phyloP scores from a whole-genome alignment of 2,329 filamentous ascomycete species.

The Cercospora sesami region DNA sequence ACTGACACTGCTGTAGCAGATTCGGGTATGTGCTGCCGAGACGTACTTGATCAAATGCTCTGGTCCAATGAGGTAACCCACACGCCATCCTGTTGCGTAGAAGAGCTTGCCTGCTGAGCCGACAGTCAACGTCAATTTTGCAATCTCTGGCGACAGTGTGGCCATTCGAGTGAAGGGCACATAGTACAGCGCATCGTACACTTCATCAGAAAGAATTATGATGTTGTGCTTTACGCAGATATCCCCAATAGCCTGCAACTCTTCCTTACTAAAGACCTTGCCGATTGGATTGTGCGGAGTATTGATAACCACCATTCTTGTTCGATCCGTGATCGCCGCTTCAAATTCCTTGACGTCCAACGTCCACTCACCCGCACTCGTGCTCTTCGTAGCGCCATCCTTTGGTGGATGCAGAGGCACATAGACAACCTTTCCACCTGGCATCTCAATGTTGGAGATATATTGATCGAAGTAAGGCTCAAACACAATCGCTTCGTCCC shows the following conservation, averaged over 20 bases:
- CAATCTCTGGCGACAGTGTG: slow-evolving; percentile 86
- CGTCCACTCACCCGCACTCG: slow-evolving; percentile 83
- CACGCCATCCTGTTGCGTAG: slow-evolving; percentile 95
- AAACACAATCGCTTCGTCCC: slow-evolving; percentile 96
- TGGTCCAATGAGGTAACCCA: slow-evolving; percentile 91
- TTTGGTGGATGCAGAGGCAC: slow-evolving; percentile 89
- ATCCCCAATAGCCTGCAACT: slow-evolving; percentile 81
- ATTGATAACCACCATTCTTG: slow-evolving; percentile 94
- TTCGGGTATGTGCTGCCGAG: slow-evolving; percentile 86
- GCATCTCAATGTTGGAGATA: slow-evolving; percentile 98
- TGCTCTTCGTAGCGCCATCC: slow-evolving; percentile 74
- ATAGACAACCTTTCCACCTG: slow-evolving; percentile 90
- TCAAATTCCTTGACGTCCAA: slow-evolving; percentile 83
- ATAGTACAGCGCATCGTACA: slow-evolving; percentile 95
- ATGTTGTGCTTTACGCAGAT: slow-evolving; percentile 91
- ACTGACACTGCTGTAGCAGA: slow-evolving; percentile 92
- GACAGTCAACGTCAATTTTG: slow-evolving; percentile 84
- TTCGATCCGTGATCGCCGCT: slow-evolving; percentile 76
- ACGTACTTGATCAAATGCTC: slow-evolving; percentile 88
- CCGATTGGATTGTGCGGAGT: slow-evolving; percentile 93
- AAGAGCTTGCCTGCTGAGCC: slow-evolving; percentile 98
- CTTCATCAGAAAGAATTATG: slow-evolving; percentile 66
- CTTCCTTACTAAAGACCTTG: slow-evolving; percentile 85
- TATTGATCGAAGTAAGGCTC: slow-evolving; percentile 99
- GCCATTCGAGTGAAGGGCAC: slow-evolving; percentile 91